Evolutionary conservation across 176 grass and related monocot species (phyloP).

Genomic region (Lolium multiflorum): DNA sequence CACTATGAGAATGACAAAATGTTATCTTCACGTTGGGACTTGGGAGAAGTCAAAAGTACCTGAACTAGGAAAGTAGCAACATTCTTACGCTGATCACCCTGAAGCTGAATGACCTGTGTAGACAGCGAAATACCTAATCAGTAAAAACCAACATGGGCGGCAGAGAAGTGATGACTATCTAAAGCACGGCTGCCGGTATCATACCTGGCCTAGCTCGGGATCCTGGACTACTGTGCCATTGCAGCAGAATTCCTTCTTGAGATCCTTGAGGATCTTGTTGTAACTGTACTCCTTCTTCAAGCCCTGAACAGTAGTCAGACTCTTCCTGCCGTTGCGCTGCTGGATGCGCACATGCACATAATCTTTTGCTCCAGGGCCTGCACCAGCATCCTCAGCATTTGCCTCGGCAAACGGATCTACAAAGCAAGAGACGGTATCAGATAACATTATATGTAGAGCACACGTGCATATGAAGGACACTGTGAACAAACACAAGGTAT

Average conservation of each 20-base stretch:
- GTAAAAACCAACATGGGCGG: background rate
- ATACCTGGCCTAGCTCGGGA: slow-evolving; percentile 73
- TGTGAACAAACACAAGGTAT: background rate
- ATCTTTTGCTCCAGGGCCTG: slow-evolving; percentile 68
- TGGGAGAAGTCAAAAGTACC: slow-evolving; percentile 1
- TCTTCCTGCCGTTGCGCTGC: slow-evolving; percentile 87
- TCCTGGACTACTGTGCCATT: slow-evolving; percentile 88
- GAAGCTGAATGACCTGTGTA: slow-evolving; percentile 78
- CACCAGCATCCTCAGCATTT: slow-evolving; percentile 77
- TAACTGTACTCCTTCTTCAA: slow-evolving; percentile 79
- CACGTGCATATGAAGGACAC: background rate
- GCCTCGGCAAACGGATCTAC: slow-evolving; percentile 79
- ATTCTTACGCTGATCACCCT: slow-evolving; percentile 85
- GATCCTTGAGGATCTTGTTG: slow-evolving; percentile 88
- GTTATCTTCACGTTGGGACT: background rate
- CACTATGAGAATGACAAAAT: background rate
- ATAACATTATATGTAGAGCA: background rate
- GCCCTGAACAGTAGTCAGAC: slow-evolving; percentile 80
- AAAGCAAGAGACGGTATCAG: background rate
- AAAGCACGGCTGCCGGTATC: background rate
- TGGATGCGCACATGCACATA: slow-evolving; percentile 90
- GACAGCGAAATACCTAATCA: background rate
- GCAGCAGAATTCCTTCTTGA: slow-evolving; percentile 86
- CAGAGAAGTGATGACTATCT: background rate
- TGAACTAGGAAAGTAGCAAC: slow-evolving; percentile 77